Percentiles rank a stretch among this genome's conserved stretches.
Conservation (phyloP, 2,329 filamentous ascomycete genomes). For the Fusarium robinianum region DNA sequence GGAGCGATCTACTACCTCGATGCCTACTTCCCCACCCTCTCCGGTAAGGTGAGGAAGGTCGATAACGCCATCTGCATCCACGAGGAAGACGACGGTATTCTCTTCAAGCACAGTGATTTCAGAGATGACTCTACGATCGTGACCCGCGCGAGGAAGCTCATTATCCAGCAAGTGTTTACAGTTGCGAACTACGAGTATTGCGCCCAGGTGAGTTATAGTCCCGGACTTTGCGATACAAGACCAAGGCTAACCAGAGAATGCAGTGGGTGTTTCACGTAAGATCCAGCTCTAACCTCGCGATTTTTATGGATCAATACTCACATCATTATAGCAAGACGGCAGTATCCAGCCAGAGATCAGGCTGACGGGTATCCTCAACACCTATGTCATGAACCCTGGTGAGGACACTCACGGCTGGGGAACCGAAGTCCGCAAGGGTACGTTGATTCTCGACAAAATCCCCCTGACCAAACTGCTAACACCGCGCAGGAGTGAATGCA, state of each 20-base stretch:
- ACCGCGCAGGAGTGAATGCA: slow-evolving; percentile 61
- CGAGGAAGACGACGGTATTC: slow-evolving; percentile 17
- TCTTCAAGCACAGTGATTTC: slow-evolving; percentile 22
- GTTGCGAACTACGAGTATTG: slow-evolving; percentile 62
- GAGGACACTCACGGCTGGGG: slow-evolving; percentile 55
- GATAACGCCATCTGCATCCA: slow-evolving; percentile 19
- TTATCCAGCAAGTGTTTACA: slow-evolving; percentile 66
- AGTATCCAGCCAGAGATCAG: no score
- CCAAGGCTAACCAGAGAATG: no score
- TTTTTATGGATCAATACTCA: no score
- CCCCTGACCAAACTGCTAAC: no score
- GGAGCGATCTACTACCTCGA: slow-evolving; percentile 55
- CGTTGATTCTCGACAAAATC: no score
- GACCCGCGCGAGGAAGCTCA: slow-evolving; percentile 58
- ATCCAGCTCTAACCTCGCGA: no score
- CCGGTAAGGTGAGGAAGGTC: slow-evolving; percentile 4
- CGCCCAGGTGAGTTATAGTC: slow-evolving; percentile 59
- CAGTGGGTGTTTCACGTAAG: no score
- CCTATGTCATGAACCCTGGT: slow-evolving; percentile 58
- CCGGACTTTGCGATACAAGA: no score
- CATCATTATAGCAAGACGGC: no score
- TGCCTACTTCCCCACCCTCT: slow-evolving; percentile 1
- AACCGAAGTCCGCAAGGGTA: slow-evolving; percentile 61
- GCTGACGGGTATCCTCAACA: slow-evolving; percentile 64
- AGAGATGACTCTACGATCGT: slow-evolving; percentile 51